phyloP scores from a whole-genome alignment of 345 rosid genomes.

The Eucalyptus cloeziana region DNA sequence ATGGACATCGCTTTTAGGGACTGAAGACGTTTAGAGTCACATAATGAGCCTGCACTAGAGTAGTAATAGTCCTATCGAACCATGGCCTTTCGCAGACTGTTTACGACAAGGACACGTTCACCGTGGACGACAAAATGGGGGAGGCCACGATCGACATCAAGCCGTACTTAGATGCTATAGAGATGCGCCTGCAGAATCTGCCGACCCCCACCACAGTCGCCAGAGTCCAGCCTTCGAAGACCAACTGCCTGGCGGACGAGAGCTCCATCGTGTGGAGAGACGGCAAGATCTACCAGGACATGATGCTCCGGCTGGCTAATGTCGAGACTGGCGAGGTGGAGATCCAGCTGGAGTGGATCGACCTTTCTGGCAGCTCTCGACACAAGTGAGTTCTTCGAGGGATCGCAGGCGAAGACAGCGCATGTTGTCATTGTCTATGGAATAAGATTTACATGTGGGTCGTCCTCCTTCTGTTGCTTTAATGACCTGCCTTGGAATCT shows the following conservation, averaged over 20 bases:
- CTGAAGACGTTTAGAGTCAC: not conserved
- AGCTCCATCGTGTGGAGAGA: slow-evolving; percentile 29
- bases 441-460: not conserved
- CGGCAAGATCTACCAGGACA: slow-evolving; percentile 45
- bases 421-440: not conserved
- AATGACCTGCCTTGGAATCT: not conserved
- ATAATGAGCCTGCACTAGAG: not conserved
- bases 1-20: not conserved
- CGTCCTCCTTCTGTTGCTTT: not conserved
- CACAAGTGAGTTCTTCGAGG: not conserved
- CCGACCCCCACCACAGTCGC: slow-evolving; percentile 42
- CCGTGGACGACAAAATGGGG: slow-evolving; percentile 73
- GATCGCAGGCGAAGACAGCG: not conserved
- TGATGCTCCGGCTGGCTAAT: slow-evolving; percentile 41
- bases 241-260: slow-evolving; percentile 48
- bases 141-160: slow-evolving; percentile 55
- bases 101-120: slow-evolving; percentile 68
- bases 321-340: slow-evolving; percentile 58
- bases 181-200: slow-evolving; percentile 24
- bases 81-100: slow-evolving; percentile 26
- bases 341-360: slow-evolving; percentile 62
- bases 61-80: not conserved
- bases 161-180: slow-evolving; percentile 37
- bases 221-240: slow-evolving; percentile 25
- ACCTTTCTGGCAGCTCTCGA: slow-evolving; percentile 9